These are phyloP conservation scores for Elongisporangium anandrum DNA, from an alignment of 352 stramenopile species.

Conservation along the genomic window DNA sequence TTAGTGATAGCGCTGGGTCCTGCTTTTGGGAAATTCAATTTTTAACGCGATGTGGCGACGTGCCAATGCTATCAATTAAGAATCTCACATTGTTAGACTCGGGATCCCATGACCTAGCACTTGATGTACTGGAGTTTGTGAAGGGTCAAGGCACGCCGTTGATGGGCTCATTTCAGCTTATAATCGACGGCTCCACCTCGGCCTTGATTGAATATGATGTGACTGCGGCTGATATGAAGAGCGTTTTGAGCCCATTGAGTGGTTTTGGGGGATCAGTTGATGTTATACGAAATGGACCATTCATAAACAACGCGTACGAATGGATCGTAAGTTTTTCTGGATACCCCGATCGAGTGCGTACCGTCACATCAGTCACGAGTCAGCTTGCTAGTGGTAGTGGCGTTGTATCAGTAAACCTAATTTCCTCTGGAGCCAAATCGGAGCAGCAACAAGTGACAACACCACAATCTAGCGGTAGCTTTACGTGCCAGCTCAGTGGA, in stretches of 20 bases:
- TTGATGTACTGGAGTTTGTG: conserved; percentile 38
- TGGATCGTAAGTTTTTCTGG: conserved; percentile 38
- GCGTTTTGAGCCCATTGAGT: conserved; percentile 11
- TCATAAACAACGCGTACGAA: conserved; percentile 38
- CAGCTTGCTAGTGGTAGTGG: conserved; percentile 23
- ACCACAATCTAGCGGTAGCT: conserved; percentile 27
- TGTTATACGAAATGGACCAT: conserved; percentile 26
- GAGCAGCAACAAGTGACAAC: conserved; percentile 40
- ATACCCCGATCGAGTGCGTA: conserved; percentile 21
- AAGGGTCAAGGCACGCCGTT: conserved; percentile 36
- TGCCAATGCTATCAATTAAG: conserved; percentile 32
- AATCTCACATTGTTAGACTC: conserved; percentile 47
- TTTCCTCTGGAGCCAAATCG: conserved; percentile 25
- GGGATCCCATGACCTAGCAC: conserved; percentile 29
- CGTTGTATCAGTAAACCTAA: conserved; percentile 7
- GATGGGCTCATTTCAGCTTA: conserved; percentile 36
- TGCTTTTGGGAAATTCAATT: conserved; percentile 67
- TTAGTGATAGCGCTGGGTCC: conserved; percentile 23
- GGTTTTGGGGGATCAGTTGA: conserved; percentile 4
- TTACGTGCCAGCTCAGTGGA: conserved; percentile 17
- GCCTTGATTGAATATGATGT: conserved; percentile 33
- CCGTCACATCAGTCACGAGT: conserved; percentile 11
- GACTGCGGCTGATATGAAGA: conserved; percentile 15
- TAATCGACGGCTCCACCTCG: conserved; percentile 25
- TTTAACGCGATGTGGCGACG: conserved; percentile 39